These are phyloP conservation scores for Neurospora terricola DNA, from an alignment of 495 filamentous ascomycete genomes.

Conservation along the genomic window DNA sequence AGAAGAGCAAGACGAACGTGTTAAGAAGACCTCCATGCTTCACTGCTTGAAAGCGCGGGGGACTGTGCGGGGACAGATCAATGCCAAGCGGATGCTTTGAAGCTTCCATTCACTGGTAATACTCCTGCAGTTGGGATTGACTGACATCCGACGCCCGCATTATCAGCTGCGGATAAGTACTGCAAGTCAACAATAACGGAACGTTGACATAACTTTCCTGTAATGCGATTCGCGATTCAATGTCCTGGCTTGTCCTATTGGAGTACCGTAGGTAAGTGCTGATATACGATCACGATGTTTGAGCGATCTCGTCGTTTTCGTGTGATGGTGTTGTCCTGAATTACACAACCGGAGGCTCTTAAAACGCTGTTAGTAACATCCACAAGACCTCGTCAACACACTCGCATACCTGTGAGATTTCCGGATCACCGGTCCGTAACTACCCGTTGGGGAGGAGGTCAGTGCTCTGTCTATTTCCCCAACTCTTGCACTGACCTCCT, in stretches of 20 bases:
- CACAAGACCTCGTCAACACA: neutral
- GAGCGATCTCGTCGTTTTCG: neutral
- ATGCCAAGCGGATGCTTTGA: neutral
- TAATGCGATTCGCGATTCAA: neutral
- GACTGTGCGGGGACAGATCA: neutral
- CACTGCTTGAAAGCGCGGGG: neutral
- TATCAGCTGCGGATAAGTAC: neutral
- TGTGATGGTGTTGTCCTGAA: neutral
- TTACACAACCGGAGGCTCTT: neutral
- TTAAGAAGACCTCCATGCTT: neutral
- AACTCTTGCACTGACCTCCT: too few relatives aligned
- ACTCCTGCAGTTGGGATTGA: neutral
- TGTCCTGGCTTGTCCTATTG: neutral
- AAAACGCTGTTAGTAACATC: neutral
- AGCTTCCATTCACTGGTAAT: neutral
- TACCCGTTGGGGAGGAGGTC: too few relatives aligned
- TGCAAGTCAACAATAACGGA: neutral
- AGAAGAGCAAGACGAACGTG: neutral
- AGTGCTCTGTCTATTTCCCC: too few relatives aligned
- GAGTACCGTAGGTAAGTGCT: neutral
- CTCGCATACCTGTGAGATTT: neutral
- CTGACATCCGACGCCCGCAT: neutral
- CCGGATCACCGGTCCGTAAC: neutral
- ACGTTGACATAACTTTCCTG: neutral
- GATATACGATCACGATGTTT: too few relatives aligned